Evolutionary conservation across 768 basidiomycete genomes (phyloP).

Genomic region (Mycena alexandri): DNA sequence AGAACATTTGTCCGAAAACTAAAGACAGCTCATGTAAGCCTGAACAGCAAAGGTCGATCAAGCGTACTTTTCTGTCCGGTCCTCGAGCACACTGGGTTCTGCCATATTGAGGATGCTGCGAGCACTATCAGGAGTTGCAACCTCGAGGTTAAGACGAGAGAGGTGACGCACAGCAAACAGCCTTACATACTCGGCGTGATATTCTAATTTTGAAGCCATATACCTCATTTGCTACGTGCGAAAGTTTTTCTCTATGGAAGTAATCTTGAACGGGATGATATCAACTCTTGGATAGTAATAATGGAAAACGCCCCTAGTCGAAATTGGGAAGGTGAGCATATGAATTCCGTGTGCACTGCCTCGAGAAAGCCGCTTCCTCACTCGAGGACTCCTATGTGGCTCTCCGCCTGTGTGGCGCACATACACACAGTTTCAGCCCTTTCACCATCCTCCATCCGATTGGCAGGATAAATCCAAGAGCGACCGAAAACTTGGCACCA

Average conservation of each 20-base stretch:
- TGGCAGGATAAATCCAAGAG: too few relatives aligned
- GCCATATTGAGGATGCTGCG: background rate
- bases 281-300: background rate
- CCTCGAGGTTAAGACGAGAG: background rate
- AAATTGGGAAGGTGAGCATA: too few relatives aligned
- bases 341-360: too few relatives aligned
- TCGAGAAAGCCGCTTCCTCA: too few relatives aligned
- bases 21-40: background rate
- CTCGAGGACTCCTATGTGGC: too few relatives aligned
- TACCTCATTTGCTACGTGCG: background rate
- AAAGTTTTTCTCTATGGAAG: background rate
- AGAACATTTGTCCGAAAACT: background rate
- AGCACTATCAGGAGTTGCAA: background rate
- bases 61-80: background rate
- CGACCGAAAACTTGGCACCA: too few relatives aligned
- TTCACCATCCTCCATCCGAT: too few relatives aligned
- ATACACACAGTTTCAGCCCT: too few relatives aligned
- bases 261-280: background rate
- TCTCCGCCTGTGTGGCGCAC: too few relatives aligned
- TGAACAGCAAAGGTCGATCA: background rate
- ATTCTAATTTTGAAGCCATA: conserved; percentile 6
- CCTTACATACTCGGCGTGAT: background rate
- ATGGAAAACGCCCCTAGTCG: too few relatives aligned
- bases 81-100: background rate
- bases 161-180: background rate